Percentiles rank a stretch among this genome's conserved stretches.
Evolutionary conservation across 495 filamentous ascomycete species (phyloP).

Genomic region (Daldinia decipiens): DNA sequence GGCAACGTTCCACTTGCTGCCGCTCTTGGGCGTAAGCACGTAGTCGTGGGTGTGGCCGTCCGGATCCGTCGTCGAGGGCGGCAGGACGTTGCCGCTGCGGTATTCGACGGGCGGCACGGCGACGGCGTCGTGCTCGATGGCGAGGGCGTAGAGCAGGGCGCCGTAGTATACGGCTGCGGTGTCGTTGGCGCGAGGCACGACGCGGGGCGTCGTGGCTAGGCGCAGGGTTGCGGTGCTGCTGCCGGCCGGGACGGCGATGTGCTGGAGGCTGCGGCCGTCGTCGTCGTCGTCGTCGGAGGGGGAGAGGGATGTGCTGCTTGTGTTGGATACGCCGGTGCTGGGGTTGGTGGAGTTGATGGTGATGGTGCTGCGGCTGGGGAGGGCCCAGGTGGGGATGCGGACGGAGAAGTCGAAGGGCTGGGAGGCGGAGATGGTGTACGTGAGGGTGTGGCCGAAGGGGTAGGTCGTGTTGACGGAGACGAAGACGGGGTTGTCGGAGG

Average conservation of each 20-base stretch:
- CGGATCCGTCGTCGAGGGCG: slow-evolving; percentile 38
- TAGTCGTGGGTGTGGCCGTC: slow-evolving; percentile 47
- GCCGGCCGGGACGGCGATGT: slow-evolving; percentile 47
- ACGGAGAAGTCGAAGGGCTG: slow-evolving; percentile 59
- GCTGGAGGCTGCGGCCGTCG: slow-evolving; percentile 47
- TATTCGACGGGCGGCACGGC: slow-evolving; percentile 34
- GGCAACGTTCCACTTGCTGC: slow-evolving; percentile 60
- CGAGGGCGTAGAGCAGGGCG: slow-evolving; percentile 64
- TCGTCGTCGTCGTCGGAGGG: too few species aligned
- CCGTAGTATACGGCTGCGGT: slow-evolving; percentile 66
- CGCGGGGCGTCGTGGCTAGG: slow-evolving; percentile 43
- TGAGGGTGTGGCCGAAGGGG: slow-evolving; percentile 61
- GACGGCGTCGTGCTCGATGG: slow-evolving; percentile 48
- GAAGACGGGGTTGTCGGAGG: slow-evolving; percentile 12
- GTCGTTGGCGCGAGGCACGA: slow-evolving; percentile 59
- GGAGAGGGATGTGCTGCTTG: slow-evolving; percentile 44
- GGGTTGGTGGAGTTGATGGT: slow-evolving; percentile 20
- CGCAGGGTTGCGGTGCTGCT: slow-evolving; percentile 37
- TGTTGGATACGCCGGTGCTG: slow-evolving; percentile 44
- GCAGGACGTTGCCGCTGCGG: slow-evolving; percentile 10
- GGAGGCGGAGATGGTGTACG: slow-evolving; percentile 58
- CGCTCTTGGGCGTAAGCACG: slow-evolving; percentile 52
- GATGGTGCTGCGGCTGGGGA: slow-evolving; percentile 31
- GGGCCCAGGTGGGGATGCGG: slow-evolving; percentile 61
- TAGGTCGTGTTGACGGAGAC: slow-evolving; percentile 57